Evolutionary conservation across 108 stramenopile genomes (phyloP), one percentile per base, ranked within the genome.

Genomic region (Skeletonema potamos): DNA sequence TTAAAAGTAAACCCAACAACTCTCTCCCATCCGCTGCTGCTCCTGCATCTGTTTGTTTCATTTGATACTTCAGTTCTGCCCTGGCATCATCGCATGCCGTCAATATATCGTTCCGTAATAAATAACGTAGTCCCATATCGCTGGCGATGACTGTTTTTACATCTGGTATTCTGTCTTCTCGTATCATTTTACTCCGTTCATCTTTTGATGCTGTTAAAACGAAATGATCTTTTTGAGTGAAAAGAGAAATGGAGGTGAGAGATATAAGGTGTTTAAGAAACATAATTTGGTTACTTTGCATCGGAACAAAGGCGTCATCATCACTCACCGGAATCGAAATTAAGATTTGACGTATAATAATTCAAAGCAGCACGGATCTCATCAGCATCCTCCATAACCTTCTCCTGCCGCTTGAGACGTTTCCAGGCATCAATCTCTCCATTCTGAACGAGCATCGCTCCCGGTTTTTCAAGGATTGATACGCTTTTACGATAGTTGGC

Each of bases 361-460:
- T 86, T 86, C 27, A 86, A 46, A 17, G 86, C 86, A 6, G 86
- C 79, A n/a, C 86, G 76, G 3, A 83, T 70, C 41, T 73, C 74
- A 39, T 76, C 75, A 1, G 56, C 41, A 11, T 68, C 27, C 61
- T 86, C 83, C 58, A 56, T 39, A 37, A 33, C 15, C 59, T 61
- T 72, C 65, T 84, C 84, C 48, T 80, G 56, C 36, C 71, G 33
- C 54, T 87, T 83, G 33, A 87, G 59, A 9, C 82, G 74, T 63
- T 81, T 87, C 86, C 86, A 87, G 1, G 86, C 34, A 37, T 76
- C 72, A 27, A 87, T 81, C 34, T 87, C 86, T 30, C 86, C 86
- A 32, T 58, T 64, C 58, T 85, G 82, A 6, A 87, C 82, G 28
- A 87, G 60, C 57, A 72, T 41, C 1, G 79, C 82, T 12, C 84